These are phyloP conservation scores for Termitomyces sp. DNA, from an alignment of 768 basidiomycete species.

Conservation along the genomic window DNA sequence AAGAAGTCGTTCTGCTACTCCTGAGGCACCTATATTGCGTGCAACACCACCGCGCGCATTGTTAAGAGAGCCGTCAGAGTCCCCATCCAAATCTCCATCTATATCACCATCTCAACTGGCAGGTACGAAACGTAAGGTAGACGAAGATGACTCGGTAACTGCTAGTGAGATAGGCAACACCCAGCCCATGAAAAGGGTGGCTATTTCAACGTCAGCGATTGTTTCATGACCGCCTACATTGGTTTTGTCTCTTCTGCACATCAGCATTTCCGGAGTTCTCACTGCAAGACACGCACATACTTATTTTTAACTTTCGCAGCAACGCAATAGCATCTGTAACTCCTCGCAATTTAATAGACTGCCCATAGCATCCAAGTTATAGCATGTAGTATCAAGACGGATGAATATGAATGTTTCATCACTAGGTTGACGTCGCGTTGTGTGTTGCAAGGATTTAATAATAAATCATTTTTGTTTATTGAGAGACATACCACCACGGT, in stretches of 20 bases:
- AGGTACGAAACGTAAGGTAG: slow-evolving; percentile 76
- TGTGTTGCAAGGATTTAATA: background rate
- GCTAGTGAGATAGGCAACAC: slow-evolving; percentile 39
- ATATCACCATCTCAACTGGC: slow-evolving; percentile 44
- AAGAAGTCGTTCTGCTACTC: slow-evolving; percentile 76
- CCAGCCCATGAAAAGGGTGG: slow-evolving; percentile 66
- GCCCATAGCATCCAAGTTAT: slow-evolving; percentile 10
- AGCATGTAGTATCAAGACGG: background rate
- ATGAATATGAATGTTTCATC: background rate
- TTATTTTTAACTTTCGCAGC: slow-evolving; percentile 13
- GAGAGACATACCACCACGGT: background rate
- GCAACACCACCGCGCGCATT: slow-evolving; percentile 32
- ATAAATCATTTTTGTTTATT: background rate
- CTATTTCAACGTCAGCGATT: slow-evolving; percentile 31
- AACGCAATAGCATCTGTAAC: slow-evolving; percentile 19
- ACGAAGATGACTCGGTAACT: slow-evolving; percentile 37
- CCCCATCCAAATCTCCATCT: slow-evolving; percentile 30
- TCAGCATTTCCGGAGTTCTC: slow-evolving; percentile 8
- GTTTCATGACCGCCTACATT: slow-evolving; percentile 1
- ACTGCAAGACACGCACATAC: slow-evolving; percentile 5
- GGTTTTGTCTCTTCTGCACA: background rate
- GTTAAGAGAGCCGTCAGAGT: slow-evolving; percentile 24
- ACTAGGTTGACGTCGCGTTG: background rate
- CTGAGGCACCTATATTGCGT: slow-evolving; percentile 44
- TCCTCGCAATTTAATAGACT: slow-evolving; percentile 14